Conservation (phyloP, 495 filamentous ascomycete genomes). For the Lindgomyces ingoldianus region DNA sequence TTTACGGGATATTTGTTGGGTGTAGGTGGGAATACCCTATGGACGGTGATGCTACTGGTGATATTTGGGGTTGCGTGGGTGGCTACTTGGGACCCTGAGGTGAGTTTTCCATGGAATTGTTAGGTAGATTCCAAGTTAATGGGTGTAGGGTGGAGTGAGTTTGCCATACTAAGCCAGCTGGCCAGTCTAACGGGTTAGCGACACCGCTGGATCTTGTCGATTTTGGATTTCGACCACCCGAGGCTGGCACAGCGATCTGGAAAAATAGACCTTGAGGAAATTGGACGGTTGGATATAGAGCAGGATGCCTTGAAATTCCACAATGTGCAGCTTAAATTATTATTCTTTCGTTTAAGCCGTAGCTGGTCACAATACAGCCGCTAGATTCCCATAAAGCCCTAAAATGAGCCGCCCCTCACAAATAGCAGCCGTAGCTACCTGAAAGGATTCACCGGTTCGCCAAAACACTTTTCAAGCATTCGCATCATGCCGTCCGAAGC, state of each 20-base stretch:
- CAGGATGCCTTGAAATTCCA: background rate
- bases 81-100: constrained; percentile 2
- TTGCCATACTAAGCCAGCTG: background rate
- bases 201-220: too few species aligned
- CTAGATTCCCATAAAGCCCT: background rate
- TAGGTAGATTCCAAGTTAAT: background rate
- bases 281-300: background rate
- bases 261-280: background rate
- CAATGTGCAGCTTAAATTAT: too few species aligned
- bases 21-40: background rate
- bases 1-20: background rate
- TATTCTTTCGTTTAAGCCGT: background rate
- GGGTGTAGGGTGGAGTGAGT: constrained; percentile 4
- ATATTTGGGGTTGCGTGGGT: constrained; percentile 18
- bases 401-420: too few species aligned
- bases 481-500: background rate
- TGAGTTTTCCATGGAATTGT: background rate
- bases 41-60: background rate
- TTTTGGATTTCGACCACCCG: too few species aligned
- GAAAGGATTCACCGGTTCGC: background rate
- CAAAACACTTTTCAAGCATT: background rate
- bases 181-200: too few species aligned
- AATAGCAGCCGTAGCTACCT: background rate
- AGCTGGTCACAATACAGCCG: background rate
- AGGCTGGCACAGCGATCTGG: background rate